Conservation (phyloP, 1,139 yeast genomes). For the Hansenula sp. region DNA sequence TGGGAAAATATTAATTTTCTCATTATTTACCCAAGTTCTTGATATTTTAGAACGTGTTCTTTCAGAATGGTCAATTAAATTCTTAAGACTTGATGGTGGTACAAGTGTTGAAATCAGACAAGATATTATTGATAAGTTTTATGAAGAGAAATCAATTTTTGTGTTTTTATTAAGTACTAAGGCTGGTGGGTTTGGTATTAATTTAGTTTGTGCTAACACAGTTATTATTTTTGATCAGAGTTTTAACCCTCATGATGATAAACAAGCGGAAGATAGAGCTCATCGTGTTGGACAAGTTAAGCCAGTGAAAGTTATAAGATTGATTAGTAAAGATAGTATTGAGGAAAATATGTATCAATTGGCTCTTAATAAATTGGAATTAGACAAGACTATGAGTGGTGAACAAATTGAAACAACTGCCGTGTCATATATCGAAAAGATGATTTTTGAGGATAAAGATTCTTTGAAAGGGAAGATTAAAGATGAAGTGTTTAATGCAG, state of each 20-base stretch:
- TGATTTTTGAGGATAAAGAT: conserved; percentile 17
- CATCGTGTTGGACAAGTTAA: conserved; percentile 96
- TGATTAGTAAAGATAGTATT: conserved; percentile 71
- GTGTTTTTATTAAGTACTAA: conserved; percentile 86
- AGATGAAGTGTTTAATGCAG: no score
- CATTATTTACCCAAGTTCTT: conserved; percentile 87
- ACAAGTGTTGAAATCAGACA: conserved; percentile 93
- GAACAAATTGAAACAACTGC: conserved; percentile 23
- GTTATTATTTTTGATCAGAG: conserved; percentile 91
- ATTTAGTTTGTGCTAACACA: conserved; percentile 90
- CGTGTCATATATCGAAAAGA: conserved; percentile 16
- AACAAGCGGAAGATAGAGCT: conserved; percentile 97
- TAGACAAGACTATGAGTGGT: conserved; percentile 44
- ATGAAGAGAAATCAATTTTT: conserved; percentile 78
- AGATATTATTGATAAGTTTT: conserved; percentile 82
- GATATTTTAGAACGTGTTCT: conserved; percentile 81
- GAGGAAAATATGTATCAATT: conserved; percentile 85
- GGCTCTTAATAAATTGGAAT: conserved; percentile 86
- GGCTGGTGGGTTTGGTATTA: conserved; percentile 98
- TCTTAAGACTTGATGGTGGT: conserved; percentile 85
- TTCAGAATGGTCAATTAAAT: conserved; percentile 61
- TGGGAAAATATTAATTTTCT: conserved; percentile 80
- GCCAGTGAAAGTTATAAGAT: conserved; percentile 75
- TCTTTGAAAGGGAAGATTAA: conserved; percentile 1
- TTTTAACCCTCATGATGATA: conserved; percentile 97